These are phyloP conservation scores for Jatropha podagrica DNA, from an alignment of 441 rosid genomes.

Conservation along the genomic window DNA sequence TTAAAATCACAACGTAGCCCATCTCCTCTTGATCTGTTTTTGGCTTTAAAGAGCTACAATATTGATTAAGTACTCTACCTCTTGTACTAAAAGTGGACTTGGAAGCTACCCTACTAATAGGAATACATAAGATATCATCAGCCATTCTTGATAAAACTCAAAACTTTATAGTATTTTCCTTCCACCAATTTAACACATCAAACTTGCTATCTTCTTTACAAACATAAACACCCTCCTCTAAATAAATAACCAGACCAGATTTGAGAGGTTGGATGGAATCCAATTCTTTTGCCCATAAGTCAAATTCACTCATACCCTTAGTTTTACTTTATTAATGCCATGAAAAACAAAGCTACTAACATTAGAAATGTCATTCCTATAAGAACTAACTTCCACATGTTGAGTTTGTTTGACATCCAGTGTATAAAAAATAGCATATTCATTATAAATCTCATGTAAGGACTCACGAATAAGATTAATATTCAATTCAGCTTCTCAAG, in stretches of 20 bases:
- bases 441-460: too few relatives aligned
- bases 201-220: background rate
- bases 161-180: background rate
- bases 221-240: background rate
- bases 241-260: background rate
- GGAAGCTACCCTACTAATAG: background rate
- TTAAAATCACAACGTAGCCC: background rate
- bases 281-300: background rate
- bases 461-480: too few relatives aligned
- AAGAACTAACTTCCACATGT: background rate
- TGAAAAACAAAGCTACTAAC: background rate
- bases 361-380: background rate
- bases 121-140: background rate
- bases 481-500: too few relatives aligned
- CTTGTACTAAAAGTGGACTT: background rate
- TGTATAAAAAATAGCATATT: too few relatives aligned
- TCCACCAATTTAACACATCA: background rate
- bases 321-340: background rate
- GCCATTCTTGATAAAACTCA: background rate
- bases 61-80: background rate
- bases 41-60: background rate
- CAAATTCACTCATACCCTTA: background rate
- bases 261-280: background rate
- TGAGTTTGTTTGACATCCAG: background rate
- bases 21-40: background rate